A percentile compares a stretch with the other conserved stretches of the same genome.
Evolutionary conservation across 495 filamentous ascomycete genomes (phyloP).

Genomic region (Pyronema domesticum): DNA sequence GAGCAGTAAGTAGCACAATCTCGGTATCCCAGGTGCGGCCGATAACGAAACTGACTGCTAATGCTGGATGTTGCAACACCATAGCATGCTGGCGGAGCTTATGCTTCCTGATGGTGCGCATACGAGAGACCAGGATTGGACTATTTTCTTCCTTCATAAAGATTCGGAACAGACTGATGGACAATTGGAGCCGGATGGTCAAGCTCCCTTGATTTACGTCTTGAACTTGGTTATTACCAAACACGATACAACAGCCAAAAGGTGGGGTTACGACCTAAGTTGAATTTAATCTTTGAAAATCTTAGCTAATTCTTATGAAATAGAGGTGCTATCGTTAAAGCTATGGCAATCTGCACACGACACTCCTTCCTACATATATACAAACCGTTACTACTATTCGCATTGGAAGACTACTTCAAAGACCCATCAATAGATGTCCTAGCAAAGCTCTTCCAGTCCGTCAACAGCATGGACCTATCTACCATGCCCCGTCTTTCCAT

Average conservation of each 20-base stretch:
- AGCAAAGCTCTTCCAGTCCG: conserved; percentile 72
- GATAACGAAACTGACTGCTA: not conserved
- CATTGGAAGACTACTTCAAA: conserved; percentile 94
- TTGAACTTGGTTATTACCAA: conserved; percentile 96
- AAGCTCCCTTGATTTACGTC: conserved; percentile 92
- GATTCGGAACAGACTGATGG: conserved; percentile 68
- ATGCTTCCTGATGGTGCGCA: conserved; percentile 98
- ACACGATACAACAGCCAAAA: conserved; percentile 74
- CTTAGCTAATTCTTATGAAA: conserved; percentile 2
- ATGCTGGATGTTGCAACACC: not conserved
- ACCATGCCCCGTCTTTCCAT: conserved; percentile 73
- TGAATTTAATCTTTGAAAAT: conserved; percentile 4
- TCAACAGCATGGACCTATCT: conserved; percentile 93
- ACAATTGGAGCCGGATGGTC: conserved; percentile 41
- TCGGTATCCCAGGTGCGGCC: too few species aligned
- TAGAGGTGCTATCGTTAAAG: conserved; percentile 88
- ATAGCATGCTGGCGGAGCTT: conserved; percentile 83
- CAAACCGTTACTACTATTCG: conserved; percentile 90
- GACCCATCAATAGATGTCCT: conserved; percentile 76
- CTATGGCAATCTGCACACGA: conserved; percentile 97
- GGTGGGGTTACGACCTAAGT: conserved; percentile 29
- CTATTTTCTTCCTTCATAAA: conserved; percentile 96
- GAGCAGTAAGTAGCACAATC: conserved; percentile 35
- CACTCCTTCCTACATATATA: conserved; percentile 99
- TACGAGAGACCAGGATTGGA: conserved; percentile 92